Evolutionary conservation across 2,329 filamentous ascomycete species (phyloP), one percentile per base, ranked within the genome.

Genomic region (Stromatinia cepivora): DNA sequence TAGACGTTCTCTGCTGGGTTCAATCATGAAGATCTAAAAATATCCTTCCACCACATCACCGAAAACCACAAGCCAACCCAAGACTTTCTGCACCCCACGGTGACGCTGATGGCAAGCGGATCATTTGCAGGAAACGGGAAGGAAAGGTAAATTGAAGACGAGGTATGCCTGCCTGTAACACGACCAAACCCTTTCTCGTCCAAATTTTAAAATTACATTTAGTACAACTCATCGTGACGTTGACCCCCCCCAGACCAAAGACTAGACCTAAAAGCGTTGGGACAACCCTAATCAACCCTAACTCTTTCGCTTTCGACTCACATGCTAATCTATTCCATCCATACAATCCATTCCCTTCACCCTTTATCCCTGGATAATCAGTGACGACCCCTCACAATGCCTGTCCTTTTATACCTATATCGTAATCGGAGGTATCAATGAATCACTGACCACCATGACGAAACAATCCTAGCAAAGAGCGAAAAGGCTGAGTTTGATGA

Each of bases 201-300:
- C 66, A 64, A 6, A 65, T 57, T 53, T 70, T 73, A 67, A 75
- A 74, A 76, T 76, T 75, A 70, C 58, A 72, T 67, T 70, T 68
- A 74, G 74, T 72, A 75, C 74, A 76, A 73, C 75, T 67, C 75
- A 76, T 75, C 73, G 53, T 76, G 73, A 69, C 66, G 28, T 59
- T 66, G 15, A 48, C 11, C 13, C 15, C 13, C 45, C 31, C 11
- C n/a, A 39, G 17, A 20, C 15, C 3, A 11, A 25, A 7, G 3
- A 1, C 61, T n/a, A 56, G 22, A 7, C 64, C 39, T 31, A 17
- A 63, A 62, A 36, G 31, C 13, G 31, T 63, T 36, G 13, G 25
- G 9, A 4, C 25, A 15, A 17, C 42, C 28, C 17, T 46, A 11
- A 45, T 36, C 52, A 34, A 54, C 31, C 34, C 54, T 36, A 36